Evolutionary conservation across 129 eudicot genomes (phyloP), one percentile per base, ranked within the genome.

Genomic region (Pittosporum tobira): DNA sequence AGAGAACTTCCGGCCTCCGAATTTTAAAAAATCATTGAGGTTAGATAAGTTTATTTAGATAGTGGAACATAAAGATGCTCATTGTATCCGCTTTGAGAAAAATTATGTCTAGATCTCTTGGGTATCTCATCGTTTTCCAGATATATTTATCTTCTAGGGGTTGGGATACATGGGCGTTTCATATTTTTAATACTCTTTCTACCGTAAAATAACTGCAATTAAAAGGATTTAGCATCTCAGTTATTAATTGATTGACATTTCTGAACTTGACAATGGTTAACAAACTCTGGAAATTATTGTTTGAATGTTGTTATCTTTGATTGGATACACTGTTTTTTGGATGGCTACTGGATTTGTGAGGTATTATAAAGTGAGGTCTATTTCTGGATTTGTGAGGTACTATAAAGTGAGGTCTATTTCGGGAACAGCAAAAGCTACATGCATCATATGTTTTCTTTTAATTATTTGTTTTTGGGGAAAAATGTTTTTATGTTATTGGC

Each of bases 11-110:
- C 70, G 84, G 48, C 82, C 93, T 55, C 79, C 84, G 18, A 66
- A 67, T 26, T 74, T 80, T 9, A 82, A 74, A 48, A 84, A 71
- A 53, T 14, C 80, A 37, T 61, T 58, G 72, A 87, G 81, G 67
- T 54, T 93, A 73, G 96, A 87, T 67, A 79, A 81, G 85, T 93
- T 87, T 64, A 79, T 84, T 36, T 87, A 84, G 85, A 72, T n/a
- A n/a, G 70, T 73, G n/a, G n/a, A n/a, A n/a, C n/a, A 71, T 61
- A 45, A 48, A 54, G 81, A 77, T 83, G 88, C 82, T 74, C 71
- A 38, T 68, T 78, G 75, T 75, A 64, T 66, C 75, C 64, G 65
- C 69, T 49, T 62, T 67, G 66, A 62, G 26, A 61, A 66, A 31
- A 48, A 56, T 42, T 38, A 54, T 67, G 59, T 75, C 52, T 64